Percentiles rank a stretch among this genome's conserved stretches.
Evolutionary conservation across 2,329 filamentous ascomycete species (phyloP).

Genomic region (Podosphaera aphanis): DNA sequence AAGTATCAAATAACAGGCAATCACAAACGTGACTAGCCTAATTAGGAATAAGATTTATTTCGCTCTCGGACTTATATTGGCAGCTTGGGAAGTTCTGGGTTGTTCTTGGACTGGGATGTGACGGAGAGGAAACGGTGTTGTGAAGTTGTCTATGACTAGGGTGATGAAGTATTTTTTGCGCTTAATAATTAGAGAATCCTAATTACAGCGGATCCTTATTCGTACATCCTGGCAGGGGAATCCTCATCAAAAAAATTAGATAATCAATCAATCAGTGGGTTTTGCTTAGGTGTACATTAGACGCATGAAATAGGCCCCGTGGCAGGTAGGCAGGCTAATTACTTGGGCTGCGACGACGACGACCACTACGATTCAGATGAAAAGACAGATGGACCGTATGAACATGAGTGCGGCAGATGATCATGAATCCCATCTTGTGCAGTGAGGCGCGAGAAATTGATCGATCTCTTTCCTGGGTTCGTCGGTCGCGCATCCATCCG

Average conservation of each 20-base stretch:
- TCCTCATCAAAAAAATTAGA: background rate
- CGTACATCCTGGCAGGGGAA: background rate
- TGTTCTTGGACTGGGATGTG: background rate
- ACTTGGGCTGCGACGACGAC: too few species aligned
- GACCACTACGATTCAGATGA: too few species aligned
- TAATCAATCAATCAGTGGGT: background rate
- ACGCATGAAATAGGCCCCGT: too few species aligned
- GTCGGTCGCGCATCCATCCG: too few species aligned
- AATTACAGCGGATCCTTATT: background rate
- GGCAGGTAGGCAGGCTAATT: too few species aligned
- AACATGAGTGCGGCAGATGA: too few species aligned
- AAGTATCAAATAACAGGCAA: background rate
- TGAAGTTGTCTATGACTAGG: background rate
- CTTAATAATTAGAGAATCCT: background rate
- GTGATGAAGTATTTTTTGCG: background rate
- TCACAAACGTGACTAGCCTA: background rate
- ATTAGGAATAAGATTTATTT: background rate
- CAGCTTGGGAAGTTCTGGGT: background rate
- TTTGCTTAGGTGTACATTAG: too few species aligned
- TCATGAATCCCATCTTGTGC: too few species aligned
- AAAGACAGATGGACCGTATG: too few species aligned
- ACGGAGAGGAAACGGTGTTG: background rate
- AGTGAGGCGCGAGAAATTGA: too few species aligned
- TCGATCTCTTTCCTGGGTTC: too few species aligned
- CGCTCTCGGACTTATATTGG: conserved; percentile 1